Evolutionary conservation across 164 flowering plant species (phyloP).

Genomic region (Umbellularia californica): DNA sequence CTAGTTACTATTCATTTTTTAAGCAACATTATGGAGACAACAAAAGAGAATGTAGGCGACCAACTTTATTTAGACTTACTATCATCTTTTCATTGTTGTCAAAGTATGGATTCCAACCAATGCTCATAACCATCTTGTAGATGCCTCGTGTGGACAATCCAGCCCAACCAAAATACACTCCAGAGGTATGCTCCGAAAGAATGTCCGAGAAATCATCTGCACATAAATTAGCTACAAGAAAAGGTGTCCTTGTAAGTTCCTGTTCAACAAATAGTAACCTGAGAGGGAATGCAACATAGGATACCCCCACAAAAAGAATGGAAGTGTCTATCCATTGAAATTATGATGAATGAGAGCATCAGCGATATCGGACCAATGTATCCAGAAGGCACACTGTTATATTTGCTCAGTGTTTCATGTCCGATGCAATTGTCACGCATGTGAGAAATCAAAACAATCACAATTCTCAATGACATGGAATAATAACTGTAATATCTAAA

Average conservation of each 20-base stretch:
- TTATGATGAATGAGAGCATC: neutral
- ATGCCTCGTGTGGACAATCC: slow-evolving; percentile 59
- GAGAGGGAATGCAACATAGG: neutral
- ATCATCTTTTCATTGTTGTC: slow-evolving; percentile 85
- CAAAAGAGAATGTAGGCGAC: neutral
- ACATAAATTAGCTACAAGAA: slow-evolving; percentile 75
- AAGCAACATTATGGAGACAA: too few species aligned
- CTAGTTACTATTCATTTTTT: neutral
- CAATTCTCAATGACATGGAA: neutral
- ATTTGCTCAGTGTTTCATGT: neutral
- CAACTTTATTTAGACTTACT: slow-evolving; percentile 43
- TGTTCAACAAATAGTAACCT: neutral
- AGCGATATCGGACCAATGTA: neutral
- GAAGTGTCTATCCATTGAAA: neutral
- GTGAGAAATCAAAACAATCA: neutral
- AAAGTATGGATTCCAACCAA: slow-evolving; percentile 96
- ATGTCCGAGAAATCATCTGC: slow-evolving; percentile 47
- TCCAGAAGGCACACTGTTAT: neutral
- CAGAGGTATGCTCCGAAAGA: slow-evolving; percentile 68
- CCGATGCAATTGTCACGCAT: neutral
- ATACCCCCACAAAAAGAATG: neutral
- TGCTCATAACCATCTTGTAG: slow-evolving; percentile 96
- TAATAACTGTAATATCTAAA: too few species aligned
- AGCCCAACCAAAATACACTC: slow-evolving; percentile 99
- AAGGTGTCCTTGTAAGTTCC: neutral